Base-by-base conservation (phyloP, 805 yeast species). In the Schizosaccharomyces osmophilus region DNA sequence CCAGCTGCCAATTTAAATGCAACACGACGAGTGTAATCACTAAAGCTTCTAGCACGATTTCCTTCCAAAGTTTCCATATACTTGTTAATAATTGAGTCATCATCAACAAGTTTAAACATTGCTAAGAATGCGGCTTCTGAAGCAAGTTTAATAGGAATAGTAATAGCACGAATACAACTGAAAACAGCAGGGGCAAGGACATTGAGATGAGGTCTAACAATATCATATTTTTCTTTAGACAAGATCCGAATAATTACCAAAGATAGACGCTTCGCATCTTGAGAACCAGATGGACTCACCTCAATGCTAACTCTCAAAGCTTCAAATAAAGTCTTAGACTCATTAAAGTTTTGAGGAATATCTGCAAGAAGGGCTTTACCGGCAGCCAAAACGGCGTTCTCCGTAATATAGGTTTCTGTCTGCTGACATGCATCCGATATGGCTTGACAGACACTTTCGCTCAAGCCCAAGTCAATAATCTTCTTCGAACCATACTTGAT, bases 91-190 rank as follows among this genome's bases (percentile, higher is more conserved):
- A 78, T 69, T 24, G 75, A 73, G 9, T 73, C 78, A 4, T 67
- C 95, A 32, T 83, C 86, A 41, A 85, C 83, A 66, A 90, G 74
- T 59, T 78, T 75, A 72, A 88, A 84, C 19, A 87, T 69, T 1
- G 86, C 80, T 65, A 89, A 70, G 70, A 79, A 88, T 0, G 94
- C 88, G 73, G 87, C 87, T 70, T 90, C 98, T 6, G 95, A 95
- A 1, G 97, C 96, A 64, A 90, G 76, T 68, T 88, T 89, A 66
- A 90, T 83, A 4, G 98, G 97, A 68, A 90, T 87, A 59, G 86
- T 76, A n/a, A 82, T 77, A 68, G 89, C 96, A 65, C 98, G 78
- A 51, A 90, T 83, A 69, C 93, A 83, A 0, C 83, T 74, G 70
- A 90, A 90, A 1, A 88, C 82, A 13, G 86, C 75, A 15, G 93